These are phyloP conservation scores for Hebeloma cylindrosporum DNA, from an alignment of 768 basidiomycete genomes.

Conservation along the genomic window DNA sequence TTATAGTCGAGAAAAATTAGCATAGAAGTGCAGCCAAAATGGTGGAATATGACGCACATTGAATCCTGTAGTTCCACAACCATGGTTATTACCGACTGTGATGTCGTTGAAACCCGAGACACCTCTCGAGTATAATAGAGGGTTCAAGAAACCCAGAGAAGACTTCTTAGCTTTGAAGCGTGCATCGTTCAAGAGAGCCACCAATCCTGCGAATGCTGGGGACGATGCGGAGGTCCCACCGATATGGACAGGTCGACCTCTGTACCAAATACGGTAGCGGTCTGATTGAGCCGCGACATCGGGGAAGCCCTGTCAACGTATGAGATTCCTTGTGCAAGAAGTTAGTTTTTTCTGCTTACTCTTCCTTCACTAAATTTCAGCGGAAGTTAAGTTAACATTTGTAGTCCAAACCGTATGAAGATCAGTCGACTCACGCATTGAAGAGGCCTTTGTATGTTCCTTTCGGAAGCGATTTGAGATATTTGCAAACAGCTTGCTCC, in stretches of 20 bases:
- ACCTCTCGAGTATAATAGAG: slow-evolving; percentile 51
- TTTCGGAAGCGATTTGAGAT: slow-evolving; percentile 43
- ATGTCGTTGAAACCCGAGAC: slow-evolving; percentile 54
- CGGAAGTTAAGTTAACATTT: slow-evolving; percentile 1
- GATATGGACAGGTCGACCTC: slow-evolving; percentile 38
- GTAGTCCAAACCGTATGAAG: not conserved
- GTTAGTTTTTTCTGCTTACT: slow-evolving; percentile 38
- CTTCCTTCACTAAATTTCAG: slow-evolving; percentile 45
- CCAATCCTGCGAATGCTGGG: slow-evolving; percentile 63
- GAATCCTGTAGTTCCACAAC: slow-evolving; percentile 66
- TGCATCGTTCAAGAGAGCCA: slow-evolving; percentile 67
- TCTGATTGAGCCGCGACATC: slow-evolving; percentile 65
- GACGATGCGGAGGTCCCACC: slow-evolving; percentile 67
- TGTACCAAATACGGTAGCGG: slow-evolving; percentile 47
- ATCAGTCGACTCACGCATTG: slow-evolving; percentile 46
- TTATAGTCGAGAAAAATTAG: slow-evolving; percentile 4
- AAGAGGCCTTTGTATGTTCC: slow-evolving; percentile 58
- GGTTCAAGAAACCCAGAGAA: slow-evolving; percentile 69
- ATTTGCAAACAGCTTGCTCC: slow-evolving; percentile 40
- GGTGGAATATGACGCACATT: slow-evolving; percentile 42
- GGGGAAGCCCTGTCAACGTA: slow-evolving; percentile 47
- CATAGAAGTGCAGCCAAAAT: slow-evolving; percentile 3
- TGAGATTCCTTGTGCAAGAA: not conserved
- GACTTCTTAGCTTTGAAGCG: slow-evolving; percentile 40
- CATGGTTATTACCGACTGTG: slow-evolving; percentile 52